These are phyloP conservation scores for Boletus subluridellus DNA, from an alignment of 1,284 basidiomycete species.

Conservation along the genomic window DNA sequence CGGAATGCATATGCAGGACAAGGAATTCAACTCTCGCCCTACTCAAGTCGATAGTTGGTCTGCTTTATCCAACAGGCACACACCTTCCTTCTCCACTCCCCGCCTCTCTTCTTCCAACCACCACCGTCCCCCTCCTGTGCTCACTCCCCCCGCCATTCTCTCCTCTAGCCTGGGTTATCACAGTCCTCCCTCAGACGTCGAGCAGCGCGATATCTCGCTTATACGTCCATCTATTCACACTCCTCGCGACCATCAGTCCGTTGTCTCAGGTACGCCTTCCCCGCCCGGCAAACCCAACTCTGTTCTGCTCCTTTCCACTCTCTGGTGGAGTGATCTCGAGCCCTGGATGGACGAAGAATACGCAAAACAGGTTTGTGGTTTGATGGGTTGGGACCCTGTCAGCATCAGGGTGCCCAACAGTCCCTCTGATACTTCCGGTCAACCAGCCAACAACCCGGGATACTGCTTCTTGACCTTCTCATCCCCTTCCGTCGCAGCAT, in stretches of 20 bases:
- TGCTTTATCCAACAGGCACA: conserved; percentile 46
- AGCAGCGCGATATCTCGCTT: conserved; percentile 39
- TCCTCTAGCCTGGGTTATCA: conserved; percentile 19
- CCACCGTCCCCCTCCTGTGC: conserved; percentile 30
- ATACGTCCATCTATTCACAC: conserved; percentile 30
- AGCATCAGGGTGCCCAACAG: conserved; percentile 67
- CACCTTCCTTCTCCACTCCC: conserved; percentile 29
- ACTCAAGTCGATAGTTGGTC: conserved; percentile 29
- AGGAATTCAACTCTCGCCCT: conserved; percentile 32
- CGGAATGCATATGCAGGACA: conserved; percentile 36
- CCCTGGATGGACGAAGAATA: conserved; percentile 93
- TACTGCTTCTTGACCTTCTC: conserved; percentile 86
- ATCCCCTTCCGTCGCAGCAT: conserved; percentile 64
- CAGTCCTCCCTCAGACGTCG: conserved; percentile 33
- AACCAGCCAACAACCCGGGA: conserved; percentile 73
- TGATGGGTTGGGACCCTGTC: conserved; percentile 77
- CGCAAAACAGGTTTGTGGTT: conserved; percentile 71
- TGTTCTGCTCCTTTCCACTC: conserved; percentile 47
- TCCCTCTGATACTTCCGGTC: conserved; percentile 56
- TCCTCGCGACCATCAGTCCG: conserved; percentile 21
- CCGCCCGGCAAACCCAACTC: conserved; percentile 30
- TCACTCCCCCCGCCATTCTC: conserved; percentile 16
- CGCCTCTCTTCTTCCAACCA: conserved; percentile 35
- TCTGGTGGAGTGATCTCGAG: conserved; percentile 81
- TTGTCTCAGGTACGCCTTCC: conserved; percentile 25